Conservation (phyloP, 129 eudicot species). For the Oenanthe sinensis region DNA sequence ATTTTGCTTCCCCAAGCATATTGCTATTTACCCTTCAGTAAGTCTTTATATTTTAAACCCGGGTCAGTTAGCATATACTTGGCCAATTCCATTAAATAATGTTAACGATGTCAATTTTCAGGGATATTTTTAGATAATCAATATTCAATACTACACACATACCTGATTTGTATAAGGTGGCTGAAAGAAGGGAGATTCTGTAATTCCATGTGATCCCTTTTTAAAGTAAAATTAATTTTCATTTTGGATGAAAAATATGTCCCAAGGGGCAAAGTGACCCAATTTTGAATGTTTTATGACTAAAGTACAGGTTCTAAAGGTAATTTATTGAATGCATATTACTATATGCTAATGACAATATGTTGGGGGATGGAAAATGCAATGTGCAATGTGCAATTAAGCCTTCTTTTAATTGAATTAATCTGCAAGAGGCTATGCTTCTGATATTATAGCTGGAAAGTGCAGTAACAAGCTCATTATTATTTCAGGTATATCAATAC, state of each 20-base stretch:
- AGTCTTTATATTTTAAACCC: not conserved
- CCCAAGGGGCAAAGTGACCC: not conserved
- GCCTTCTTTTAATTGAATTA: not conserved
- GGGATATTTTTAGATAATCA: not conserved
- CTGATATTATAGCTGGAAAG: not conserved
- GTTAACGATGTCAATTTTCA: not conserved
- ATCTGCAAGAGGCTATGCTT: not conserved
- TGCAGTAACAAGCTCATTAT: not conserved
- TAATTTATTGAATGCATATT: not conserved
- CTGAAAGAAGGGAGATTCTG: not conserved
- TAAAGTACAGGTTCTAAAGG: not conserved
- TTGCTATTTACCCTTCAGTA: not conserved
- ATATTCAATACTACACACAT: not conserved
- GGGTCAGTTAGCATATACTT: not conserved
- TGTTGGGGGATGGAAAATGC: not conserved
- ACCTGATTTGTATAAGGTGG: not conserved
- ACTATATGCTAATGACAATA: not conserved
- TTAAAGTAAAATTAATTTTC: not conserved
- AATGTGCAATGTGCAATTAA: not conserved
- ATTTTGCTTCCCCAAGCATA: not conserved
- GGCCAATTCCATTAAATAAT: not conserved
- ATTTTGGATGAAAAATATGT: not conserved
- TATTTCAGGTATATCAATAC: conserved; percentile 71
- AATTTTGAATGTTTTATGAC: not conserved
- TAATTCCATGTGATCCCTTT: not conserved